Conservation (phyloP, 2,329 filamentous ascomycete genomes). For the Annulohypoxylon truncatum region DNA sequence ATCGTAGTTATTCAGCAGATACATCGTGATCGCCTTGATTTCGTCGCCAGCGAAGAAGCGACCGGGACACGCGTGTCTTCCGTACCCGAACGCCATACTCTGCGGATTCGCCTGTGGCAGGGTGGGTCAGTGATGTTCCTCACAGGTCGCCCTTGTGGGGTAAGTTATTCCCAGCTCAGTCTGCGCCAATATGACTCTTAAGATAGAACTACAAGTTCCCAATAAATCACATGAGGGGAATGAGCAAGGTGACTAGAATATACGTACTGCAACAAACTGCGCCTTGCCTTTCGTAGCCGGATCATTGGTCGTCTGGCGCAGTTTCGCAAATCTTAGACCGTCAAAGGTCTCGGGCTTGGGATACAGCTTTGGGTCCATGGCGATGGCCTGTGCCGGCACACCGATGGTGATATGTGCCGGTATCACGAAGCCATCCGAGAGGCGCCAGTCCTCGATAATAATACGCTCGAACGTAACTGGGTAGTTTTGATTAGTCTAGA, state of each 20-base stretch:
- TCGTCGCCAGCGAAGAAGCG: conserved; percentile 53
- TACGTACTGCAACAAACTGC: conserved; percentile 46
- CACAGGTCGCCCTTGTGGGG: too few relatives aligned
- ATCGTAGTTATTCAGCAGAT: conserved; percentile 44
- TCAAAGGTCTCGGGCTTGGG: conserved; percentile 41
- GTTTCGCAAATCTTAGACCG: conserved; percentile 42
- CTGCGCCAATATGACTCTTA: too few relatives aligned
- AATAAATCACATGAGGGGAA: too few relatives aligned
- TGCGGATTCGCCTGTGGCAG: conserved; percentile 36
- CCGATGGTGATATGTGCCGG: conserved; percentile 45
- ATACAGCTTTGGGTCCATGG: conserved; percentile 32
- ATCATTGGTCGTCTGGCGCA: conserved; percentile 29
- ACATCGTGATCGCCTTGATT: conserved; percentile 50
- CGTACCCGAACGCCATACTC: conserved; percentile 53
- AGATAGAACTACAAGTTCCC: too few relatives aligned
- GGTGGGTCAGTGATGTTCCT: conserved; percentile 3
- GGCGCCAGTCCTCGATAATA: conserved; percentile 31
- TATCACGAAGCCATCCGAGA: conserved; percentile 48
- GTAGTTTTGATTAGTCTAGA: not conserved
- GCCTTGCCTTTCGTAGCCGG: conserved; percentile 35
- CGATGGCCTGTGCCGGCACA: conserved; percentile 43
- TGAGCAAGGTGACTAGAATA: not conserved
- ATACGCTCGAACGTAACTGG: conserved; percentile 42
- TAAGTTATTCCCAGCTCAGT: too few relatives aligned
- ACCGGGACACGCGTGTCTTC: conserved; percentile 54